phyloP scores from a whole-genome alignment of 495 filamentous ascomycete species.

The Geoglossum glabrum region DNA sequence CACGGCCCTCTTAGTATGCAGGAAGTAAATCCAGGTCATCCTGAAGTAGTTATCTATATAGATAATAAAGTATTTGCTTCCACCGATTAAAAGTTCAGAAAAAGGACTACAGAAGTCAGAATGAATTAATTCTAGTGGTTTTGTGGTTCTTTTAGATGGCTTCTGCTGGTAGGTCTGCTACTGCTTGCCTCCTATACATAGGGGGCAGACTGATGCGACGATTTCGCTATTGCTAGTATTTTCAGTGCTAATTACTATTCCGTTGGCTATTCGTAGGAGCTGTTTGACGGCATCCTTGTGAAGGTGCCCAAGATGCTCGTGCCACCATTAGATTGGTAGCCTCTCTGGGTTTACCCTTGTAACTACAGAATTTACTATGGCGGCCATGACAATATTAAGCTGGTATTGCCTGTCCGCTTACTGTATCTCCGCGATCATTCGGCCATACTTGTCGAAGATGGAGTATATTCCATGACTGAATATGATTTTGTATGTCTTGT shows the following conservation, averaged over 20 bases:
- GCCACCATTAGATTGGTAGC: background rate
- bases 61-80: background rate
- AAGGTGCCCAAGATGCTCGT: background rate
- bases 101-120: background rate
- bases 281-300: background rate
- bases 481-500: background rate
- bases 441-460: background rate
- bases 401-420: background rate
- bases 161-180: background rate
- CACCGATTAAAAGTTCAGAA: background rate
- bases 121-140: background rate
- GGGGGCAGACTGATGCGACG: background rate
- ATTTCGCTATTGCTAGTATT: background rate
- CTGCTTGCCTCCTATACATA: background rate
- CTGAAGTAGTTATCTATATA: background rate
- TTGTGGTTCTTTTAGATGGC: background rate
- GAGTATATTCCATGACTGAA: background rate
- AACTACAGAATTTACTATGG: background rate
- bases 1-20: background rate
- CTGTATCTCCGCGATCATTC: background rate
- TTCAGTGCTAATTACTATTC: background rate
- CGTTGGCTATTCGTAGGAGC: background rate
- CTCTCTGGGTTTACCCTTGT: background rate
- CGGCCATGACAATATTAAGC: background rate
- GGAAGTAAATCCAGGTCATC: background rate